Evolutionary conservation across 306 rosid genomes (phyloP), one percentile per base, ranked within the genome.

Genomic region (Dalbergia cultrata): DNA sequence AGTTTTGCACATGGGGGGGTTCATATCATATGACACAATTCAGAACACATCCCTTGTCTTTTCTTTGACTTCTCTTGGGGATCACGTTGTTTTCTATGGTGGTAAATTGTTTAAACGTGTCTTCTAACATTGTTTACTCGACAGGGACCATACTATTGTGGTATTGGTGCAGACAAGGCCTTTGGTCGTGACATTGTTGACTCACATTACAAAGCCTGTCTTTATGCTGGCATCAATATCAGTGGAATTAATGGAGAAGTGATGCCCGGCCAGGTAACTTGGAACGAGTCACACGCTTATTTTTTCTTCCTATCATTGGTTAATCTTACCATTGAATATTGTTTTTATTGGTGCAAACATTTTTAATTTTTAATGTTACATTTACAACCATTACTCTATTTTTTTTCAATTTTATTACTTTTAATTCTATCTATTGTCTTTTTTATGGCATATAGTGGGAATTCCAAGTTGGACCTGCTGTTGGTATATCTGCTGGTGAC

Each of bases 191-290:
- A 93, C 70, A 85, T 95, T 44, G 98, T 91, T 10, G 90, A 95
- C 43, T 35, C 99, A 17, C 97, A 95, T 78, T 95, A 95, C 94
- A 93, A 95, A 89, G 99, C 98, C 9, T 93, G 98, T 75, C 72
- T 95, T 1, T 95, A 89, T 80, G 97, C 99, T 0, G 99, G 99
- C 73, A 59, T 95, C 65, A 92, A 91, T 87, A 87, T 95, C 64
- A 87, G 99, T 72, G 99, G 98, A 21, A 89, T 93, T 75, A 93
- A 95, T 1, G 98, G 96, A 63, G 99, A 95, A 87, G 99, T 95
- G 59, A 93, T 95, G 99, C 99, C 99, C 0, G 99, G 97, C 41
- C 99, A 95, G 80, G 99, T 93, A 57, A 77, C 26, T 57, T 13
- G 12, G 9, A 50, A 14, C 19, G 26, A 10, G 6, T 34, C 22